A percentile compares a stretch with the other conserved stretches of the same genome.
Conservation (phyloP, 176 grass and related monocot species). For the Cenchrus fungigraminus region DNA sequence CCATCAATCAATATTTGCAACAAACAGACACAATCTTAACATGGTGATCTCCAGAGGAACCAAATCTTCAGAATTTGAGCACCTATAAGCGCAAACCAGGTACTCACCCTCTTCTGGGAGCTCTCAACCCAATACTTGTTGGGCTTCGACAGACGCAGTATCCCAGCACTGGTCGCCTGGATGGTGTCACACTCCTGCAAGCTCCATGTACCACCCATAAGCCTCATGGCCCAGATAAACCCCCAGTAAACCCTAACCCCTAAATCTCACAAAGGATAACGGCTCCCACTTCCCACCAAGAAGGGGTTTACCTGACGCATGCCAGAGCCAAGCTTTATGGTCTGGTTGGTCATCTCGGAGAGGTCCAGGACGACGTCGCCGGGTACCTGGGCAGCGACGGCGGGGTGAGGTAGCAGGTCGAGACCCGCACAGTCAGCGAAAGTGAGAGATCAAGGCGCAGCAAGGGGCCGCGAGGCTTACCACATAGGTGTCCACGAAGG, state of each 20-base stretch:
- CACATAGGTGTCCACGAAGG: conserved; percentile 40
- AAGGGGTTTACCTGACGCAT: conserved; percentile 66
- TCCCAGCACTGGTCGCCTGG: conserved; percentile 70
- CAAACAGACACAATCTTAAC: not conserved
- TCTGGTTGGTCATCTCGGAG: conserved; percentile 73
- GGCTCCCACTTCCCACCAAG: not conserved
- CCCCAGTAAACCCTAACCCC: conserved; percentile 40
- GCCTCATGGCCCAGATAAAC: conserved; percentile 16
- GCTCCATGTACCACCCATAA: not conserved
- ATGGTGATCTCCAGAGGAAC: not conserved
- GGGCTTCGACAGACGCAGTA: conserved; percentile 75
- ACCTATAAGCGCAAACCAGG: not conserved
- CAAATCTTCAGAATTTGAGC: not conserved
- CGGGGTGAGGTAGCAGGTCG: not conserved
- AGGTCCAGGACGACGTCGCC: conserved; percentile 86
- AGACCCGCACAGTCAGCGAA: not conserved
- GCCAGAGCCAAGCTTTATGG: conserved; percentile 80
- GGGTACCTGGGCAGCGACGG: conserved; percentile 60
- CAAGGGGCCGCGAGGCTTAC: conserved; percentile 24
- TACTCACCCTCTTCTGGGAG: conserved; percentile 86
- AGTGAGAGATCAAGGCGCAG: not conserved
- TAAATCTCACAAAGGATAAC: not conserved
- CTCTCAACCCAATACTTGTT: conserved; percentile 97
- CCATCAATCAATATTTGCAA: not conserved
- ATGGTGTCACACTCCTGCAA: conserved; percentile 80